Base-by-base conservation (phyloP, 2,329 filamentous ascomycete species). In the Colletotrichum cuscutae region DNA sequence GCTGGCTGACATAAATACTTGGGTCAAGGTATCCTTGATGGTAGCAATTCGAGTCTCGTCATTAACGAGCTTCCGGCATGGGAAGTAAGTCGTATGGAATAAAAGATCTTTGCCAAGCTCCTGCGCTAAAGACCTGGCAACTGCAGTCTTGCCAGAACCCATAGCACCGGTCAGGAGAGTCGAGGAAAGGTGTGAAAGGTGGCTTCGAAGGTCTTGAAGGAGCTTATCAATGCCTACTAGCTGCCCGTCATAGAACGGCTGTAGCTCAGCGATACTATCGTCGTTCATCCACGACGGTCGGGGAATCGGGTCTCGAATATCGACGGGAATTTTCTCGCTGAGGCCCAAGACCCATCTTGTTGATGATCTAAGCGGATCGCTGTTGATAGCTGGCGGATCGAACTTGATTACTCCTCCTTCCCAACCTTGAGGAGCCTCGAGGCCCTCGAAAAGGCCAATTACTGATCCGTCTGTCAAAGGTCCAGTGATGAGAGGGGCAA, bases 381-480 rank as follows among this genome's bases (percentile, higher is more conserved):
- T 77, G 72, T 64, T 76, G 68, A 24, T 75, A 19, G 68, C 84
- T 80, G 89, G 82, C 42, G 91, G 90, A 54, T 97, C 92, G 77
- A 98, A 94, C 77, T 92, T 92, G 65, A 98, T 78, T 30, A 98
- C 89, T 1, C 95, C 96, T 2, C 97, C 97, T 75, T 95, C 91
- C 91, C 96, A 98, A 15, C 89, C 89, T 54, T 88, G 86, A 5
- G 85, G 87, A 64, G 81, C 85, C 76, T 83, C 87, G n/a, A 88
- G 84, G 26, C 84, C 90, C 71, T 88, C 86, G 67, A 87, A 87
- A 46, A 87, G 77, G 0, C 86, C 91, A 24, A 99, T 83, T 15
- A 98, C 83, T 84, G 96, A 93, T 2, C 96, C 95, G 81, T 99
- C 95, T 0, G 95, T 98, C 63, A 99, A 81, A 5, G 97, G 95